Percentiles rank a stretch among this genome's conserved stretches.
Evolutionary conservation across 2,329 filamentous ascomycete genomes (phyloP).

Genomic region (Septoria linicola): DNA sequence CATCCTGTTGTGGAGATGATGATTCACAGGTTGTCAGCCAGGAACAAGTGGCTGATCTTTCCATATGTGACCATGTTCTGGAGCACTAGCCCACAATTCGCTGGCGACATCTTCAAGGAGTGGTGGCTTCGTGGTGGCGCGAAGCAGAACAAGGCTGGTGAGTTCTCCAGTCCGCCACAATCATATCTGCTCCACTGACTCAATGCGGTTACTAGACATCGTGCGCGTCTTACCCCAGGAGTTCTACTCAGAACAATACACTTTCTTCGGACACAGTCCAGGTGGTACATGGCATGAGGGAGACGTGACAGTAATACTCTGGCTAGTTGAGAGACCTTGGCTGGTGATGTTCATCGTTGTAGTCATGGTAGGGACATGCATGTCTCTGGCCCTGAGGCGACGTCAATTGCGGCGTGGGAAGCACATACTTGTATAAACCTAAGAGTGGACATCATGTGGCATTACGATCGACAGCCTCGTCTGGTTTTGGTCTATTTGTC

Average conservation of each 20-base stretch:
- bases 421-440: no score
- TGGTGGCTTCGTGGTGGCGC: constrained; percentile 20
- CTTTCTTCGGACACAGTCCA: constrained; percentile 36
- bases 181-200: neutral
- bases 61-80: constrained; percentile 37
- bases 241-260: constrained; percentile 36
- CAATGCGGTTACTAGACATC: neutral
- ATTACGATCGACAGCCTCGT: no score
- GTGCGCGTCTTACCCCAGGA: constrained; percentile 28
- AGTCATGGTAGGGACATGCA: neutral
- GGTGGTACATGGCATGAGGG: constrained; percentile 37
- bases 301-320: constrained; percentile 35
- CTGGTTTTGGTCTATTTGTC: no score
- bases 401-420: no score
- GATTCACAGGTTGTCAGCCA: constrained; percentile 17
- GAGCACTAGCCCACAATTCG: constrained; percentile 36
- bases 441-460: no score
- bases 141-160: neutral
- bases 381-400: neutral
- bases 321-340: constrained; percentile 27
- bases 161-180: neutral
- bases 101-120: constrained; percentile 30
- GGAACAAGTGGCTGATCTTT: constrained; percentile 29
- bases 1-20: constrained; percentile 32
- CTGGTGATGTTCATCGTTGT: neutral